phyloP scores from a whole-genome alignment of 805 yeast genomes.

The Vanderwaltozyma polyspora region DNA sequence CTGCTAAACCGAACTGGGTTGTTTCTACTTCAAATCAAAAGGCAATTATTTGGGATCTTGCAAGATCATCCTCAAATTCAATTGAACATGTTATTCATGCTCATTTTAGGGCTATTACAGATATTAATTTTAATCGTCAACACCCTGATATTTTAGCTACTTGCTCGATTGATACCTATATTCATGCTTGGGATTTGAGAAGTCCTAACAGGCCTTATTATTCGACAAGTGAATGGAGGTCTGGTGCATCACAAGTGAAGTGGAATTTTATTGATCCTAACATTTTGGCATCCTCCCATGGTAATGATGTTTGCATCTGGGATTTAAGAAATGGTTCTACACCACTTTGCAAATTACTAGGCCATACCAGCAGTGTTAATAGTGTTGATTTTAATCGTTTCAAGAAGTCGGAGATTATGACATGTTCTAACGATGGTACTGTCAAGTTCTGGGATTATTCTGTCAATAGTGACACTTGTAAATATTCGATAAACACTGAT shows the following conservation, averaged over 20 bases:
- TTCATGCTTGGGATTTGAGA: slow-evolving; percentile 85
- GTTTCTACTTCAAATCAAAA: slow-evolving; percentile 91
- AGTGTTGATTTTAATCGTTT: slow-evolving; percentile 74
- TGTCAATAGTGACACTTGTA: slow-evolving; percentile 33
- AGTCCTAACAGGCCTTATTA: slow-evolving; percentile 62
- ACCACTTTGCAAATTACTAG: slow-evolving; percentile 57
- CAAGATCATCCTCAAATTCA: slow-evolving; percentile 57
- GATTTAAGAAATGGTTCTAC: slow-evolving; percentile 72
- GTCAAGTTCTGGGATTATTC: slow-evolving; percentile 74
- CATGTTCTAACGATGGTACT: slow-evolving; percentile 79
- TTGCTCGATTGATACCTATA: slow-evolving; percentile 82
- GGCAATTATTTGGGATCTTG: slow-evolving; percentile 88
- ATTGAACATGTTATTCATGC: slow-evolving; percentile 81
- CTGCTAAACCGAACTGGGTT: slow-evolving; percentile 77
- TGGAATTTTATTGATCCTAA: slow-evolving; percentile 76
- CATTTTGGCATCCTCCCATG: slow-evolving; percentile 79
- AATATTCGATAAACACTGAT: slow-evolving; percentile 51
- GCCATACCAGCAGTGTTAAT: slow-evolving; percentile 79
- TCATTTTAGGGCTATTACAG: slow-evolving; percentile 89
- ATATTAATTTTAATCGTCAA: slow-evolving; percentile 81
- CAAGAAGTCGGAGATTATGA: slow-evolving; percentile 48
- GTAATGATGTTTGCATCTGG: slow-evolving; percentile 73
- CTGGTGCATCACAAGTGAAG: slow-evolving; percentile 90
- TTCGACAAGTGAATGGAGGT: slow-evolving; percentile 87
- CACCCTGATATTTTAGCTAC: slow-evolving; percentile 86